A percentile compares a stretch with the other conserved stretches of the same genome.
Evolutionary conservation across 352 stramenopile species (phyloP).

Genomic region (Globisporangium paroecandrum): DNA sequence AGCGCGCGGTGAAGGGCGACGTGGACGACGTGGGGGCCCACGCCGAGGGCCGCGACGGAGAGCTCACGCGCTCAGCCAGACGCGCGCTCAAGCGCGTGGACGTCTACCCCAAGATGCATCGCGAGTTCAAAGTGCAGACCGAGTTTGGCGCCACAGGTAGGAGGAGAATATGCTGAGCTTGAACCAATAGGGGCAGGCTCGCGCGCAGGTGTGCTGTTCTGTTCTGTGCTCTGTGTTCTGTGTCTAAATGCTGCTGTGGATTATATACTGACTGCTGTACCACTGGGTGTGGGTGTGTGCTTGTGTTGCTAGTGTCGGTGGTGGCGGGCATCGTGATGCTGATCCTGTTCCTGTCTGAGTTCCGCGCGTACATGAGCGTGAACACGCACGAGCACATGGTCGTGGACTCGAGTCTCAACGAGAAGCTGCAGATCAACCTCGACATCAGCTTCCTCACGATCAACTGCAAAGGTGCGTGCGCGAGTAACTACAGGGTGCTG

Average conservation of each 20-base stretch:
- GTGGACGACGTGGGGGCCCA: conserved; percentile 41
- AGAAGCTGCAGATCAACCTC: conserved; percentile 95
- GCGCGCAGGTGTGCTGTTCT: background rate
- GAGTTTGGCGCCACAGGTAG: conserved; percentile 83
- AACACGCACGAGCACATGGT: conserved; percentile 92
- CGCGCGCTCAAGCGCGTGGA: conserved; percentile 79
- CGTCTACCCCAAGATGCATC: conserved; percentile 95
- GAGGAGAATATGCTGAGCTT: no score
- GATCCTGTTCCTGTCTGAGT: conserved; percentile 91
- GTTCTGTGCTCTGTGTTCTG: background rate
- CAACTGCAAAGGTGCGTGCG: conserved; percentile 79
- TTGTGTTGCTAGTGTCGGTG: conserved; percentile 61
- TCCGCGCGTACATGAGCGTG: conserved; percentile 74
- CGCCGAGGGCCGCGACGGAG: conserved; percentile 30
- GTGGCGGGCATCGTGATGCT: conserved; percentile 83
- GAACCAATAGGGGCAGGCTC: no score
- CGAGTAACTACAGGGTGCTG: background rate
- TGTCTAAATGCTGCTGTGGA: background rate
- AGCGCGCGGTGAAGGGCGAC: conserved; percentile 56
- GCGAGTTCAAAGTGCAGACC: conserved; percentile 95
- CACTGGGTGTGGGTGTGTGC: background rate
- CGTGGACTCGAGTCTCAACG: conserved; percentile 93
- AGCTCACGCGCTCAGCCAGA: conserved; percentile 41
- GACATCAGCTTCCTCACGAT: conserved; percentile 98
- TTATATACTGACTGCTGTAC: background rate